These are phyloP conservation scores for Claviceps humidiphila DNA, from an alignment of 2,329 filamentous ascomycete species.

Conservation along the genomic window DNA sequence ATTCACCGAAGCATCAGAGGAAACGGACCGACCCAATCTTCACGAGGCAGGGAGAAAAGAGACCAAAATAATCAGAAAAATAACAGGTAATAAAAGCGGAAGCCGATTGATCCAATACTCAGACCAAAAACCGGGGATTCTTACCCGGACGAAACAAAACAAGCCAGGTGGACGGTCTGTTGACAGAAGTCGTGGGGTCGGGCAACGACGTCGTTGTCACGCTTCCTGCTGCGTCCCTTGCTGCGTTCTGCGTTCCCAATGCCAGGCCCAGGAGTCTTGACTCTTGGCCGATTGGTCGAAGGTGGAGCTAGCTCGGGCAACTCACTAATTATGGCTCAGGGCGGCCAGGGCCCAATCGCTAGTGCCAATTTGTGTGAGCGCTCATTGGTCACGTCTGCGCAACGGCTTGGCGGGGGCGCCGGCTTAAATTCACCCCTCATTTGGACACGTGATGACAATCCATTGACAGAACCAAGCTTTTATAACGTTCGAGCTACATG, in stretches of 20 bases:
- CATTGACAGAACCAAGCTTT: no score
- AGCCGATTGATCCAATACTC: neutral
- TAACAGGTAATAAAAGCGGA: neutral
- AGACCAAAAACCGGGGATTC: neutral
- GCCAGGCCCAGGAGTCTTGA: neutral
- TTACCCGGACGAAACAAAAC: constrained; percentile 4
- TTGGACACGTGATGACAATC: neutral
- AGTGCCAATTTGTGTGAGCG: neutral
- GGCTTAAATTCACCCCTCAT: neutral
- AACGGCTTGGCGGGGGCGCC: neutral
- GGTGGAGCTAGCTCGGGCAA: neutral
- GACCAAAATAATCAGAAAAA: neutral
- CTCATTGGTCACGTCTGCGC: neutral
- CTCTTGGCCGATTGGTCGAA: neutral
- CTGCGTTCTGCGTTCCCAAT: neutral
- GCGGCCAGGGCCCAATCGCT: neutral
- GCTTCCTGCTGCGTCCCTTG: neutral
- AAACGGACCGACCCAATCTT: neutral
- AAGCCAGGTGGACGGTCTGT: constrained; percentile 2
- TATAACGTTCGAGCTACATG: no score
- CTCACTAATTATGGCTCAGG: neutral
- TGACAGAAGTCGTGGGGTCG: neutral
- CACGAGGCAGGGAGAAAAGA: neutral
- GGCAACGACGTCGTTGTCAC: neutral
- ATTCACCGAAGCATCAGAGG: neutral